Percentiles rank a stretch among this genome's conserved stretches.
Conservation (phyloP, 306 rosid species). For the Corylus americana region DNA sequence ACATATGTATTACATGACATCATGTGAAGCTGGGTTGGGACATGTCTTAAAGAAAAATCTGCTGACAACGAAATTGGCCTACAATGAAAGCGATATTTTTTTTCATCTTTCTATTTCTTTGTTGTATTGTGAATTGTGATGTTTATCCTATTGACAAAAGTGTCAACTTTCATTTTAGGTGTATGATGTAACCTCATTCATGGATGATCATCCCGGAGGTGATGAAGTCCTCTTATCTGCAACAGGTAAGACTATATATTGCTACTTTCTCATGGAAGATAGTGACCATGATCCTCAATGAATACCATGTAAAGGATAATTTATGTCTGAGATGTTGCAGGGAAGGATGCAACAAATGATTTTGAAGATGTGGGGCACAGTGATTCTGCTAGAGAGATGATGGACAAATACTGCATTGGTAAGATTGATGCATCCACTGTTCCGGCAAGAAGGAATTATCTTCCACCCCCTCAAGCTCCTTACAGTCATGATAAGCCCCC, state of each 20-base stretch:
- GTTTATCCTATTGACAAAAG: not conserved
- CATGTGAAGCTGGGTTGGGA: not conserved
- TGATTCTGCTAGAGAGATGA: conserved; percentile 85
- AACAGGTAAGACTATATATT: conserved; percentile 57
- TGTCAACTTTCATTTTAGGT: conserved; percentile 45
- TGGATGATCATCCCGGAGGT: conserved; percentile 99
- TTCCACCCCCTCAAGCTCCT: conserved; percentile 57
- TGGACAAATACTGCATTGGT: conserved; percentile 87
- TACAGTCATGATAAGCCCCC: conserved; percentile 74
- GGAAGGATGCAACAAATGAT: conserved; percentile 93
- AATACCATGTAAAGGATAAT: not conserved
- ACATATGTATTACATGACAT: not conserved
- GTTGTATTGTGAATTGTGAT: not conserved
- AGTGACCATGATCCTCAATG: not conserved
- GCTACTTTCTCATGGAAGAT: conserved; percentile 6
- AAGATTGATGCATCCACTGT: conserved; percentile 72
- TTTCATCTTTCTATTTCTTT: not conserved
- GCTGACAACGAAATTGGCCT: not conserved
- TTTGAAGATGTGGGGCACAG: conserved; percentile 98
- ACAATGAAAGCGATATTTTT: not conserved
- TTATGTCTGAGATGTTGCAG: conserved; percentile 40
- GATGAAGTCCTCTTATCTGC: conserved; percentile 84
- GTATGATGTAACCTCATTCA: conserved; percentile 83
- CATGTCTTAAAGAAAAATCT: not conserved
- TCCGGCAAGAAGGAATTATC: conserved; percentile 46